Evolutionary conservation across 2,329 filamentous ascomycete species (phyloP), one percentile per base, ranked within the genome.

Genomic region (Sporothrix protearum): DNA sequence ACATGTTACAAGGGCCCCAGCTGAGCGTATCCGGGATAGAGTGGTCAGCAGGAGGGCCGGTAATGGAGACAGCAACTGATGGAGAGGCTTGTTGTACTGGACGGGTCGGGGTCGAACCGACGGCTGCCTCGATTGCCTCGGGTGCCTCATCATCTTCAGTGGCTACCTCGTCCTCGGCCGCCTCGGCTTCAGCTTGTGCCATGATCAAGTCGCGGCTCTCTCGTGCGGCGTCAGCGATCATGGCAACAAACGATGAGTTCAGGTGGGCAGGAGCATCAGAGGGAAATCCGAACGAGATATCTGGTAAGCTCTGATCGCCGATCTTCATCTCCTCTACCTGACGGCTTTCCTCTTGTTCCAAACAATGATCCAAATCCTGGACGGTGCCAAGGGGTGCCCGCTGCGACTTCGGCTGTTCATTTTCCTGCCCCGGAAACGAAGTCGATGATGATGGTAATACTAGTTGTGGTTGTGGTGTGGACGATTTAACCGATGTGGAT

Each of bases 11-110:
- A 25, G 83, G 82, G 30, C 79, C 80, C 86, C 85, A 88, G 76
- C 81, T 81, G 73, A 87, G 78, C 4, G 87, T 88, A 79, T 89
- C 87, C 19, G 86, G 86, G 73, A 89, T 79, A 3, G 84, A 84
- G 45, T 78, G 79, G n/a, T 82, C 80, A 12, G 78, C 78, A 14
- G 74, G 74, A 19, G 79, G 75, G 72, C 76, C 78, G 55, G 76
- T 68, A 33, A 51, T 25, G 19, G 63, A 59, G 30, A 16, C 14
- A 30, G 55, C 36, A 39, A n/a, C 45, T 2, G 61, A 42, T 25
- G 28, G 8, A 25, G 45, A 33, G 19, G 39, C 51, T 10, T 53
- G 14, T 71, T 66, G 78, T 76, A 61, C 78, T 77, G 61, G 76
- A n/a, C 28, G 59, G 8, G 51, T 19, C 22, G 39, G n/a, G 19